Conservation (phyloP, 495 filamentous ascomycete species). For the Podospora sp. region DNA sequence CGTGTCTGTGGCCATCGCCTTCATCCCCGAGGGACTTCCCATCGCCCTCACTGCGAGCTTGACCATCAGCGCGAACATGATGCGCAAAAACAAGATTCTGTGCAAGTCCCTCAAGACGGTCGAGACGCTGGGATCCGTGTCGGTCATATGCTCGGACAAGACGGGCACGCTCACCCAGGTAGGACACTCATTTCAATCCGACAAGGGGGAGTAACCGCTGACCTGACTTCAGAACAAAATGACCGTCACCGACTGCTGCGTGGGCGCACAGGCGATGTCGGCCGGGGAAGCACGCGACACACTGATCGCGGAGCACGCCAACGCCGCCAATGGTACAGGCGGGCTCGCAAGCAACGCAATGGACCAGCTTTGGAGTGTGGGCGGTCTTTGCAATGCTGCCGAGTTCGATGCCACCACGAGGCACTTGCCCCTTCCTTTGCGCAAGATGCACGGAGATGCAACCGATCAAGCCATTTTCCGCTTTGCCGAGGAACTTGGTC, state of each 20-base stretch:
- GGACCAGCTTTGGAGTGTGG: conserved; percentile 53
- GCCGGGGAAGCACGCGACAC: conserved; percentile 46
- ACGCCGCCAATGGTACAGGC: neutral
- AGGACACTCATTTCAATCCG: no score
- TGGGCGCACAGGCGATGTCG: conserved; percentile 45
- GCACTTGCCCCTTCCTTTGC: conserved; percentile 53
- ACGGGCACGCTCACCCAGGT: conserved; percentile 68
- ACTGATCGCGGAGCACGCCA: conserved; percentile 33
- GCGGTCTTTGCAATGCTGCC: conserved; percentile 69
- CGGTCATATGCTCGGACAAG: conserved; percentile 70
- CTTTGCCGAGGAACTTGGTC: conserved; percentile 61
- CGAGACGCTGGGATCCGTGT: conserved; percentile 69
- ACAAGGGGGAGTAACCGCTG: no score
- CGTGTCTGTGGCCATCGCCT: conserved; percentile 70
- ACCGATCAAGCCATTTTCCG: conserved; percentile 72
- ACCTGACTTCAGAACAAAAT: conserved; percentile 54
- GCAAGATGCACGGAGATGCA: conserved; percentile 69
- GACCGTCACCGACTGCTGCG: conserved; percentile 58
- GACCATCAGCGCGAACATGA: conserved; percentile 61
- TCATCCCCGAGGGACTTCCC: conserved; percentile 72
- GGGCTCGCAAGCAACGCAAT: conserved; percentile 42
- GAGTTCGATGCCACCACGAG: conserved; percentile 65
- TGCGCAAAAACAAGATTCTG: conserved; percentile 65
- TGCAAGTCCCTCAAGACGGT: conserved; percentile 69
- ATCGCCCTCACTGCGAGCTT: conserved; percentile 64